Evolutionary conservation across 192 early-diverging fungal species (phyloP), one percentile per base, ranked within the genome.

Genomic region (Podila epigama): DNA sequence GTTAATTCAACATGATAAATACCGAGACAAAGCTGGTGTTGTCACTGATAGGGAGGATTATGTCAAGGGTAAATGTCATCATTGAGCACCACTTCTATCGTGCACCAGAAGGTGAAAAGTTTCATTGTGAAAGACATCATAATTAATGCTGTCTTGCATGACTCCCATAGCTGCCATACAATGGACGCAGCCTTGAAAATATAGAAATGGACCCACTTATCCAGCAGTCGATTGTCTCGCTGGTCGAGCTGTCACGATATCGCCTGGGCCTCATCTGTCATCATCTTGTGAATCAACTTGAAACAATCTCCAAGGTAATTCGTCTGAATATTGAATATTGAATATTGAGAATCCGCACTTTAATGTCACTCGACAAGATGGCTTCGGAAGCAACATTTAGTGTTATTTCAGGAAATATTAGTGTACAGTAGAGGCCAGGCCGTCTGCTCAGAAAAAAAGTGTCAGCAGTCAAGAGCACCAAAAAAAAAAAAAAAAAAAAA

Each of bases 161-260:
- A 28, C 8, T 15, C 31, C n/a, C 22, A n/a, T 75, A 77, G 73
- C 66, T 77, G 13, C 73, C 73, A 9, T 68, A 64, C 25, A 77
- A 77, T 60, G 73, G 73, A 20, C 66, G 66, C 6, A 20, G 66
- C 12, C 60, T 77, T 20, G 73, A 77, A 48, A 77, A 61, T 56
- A 77, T 96, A 54, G 89, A 94, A 51, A 56, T 80, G 48, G 94
- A 95, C 84, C 88, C 91, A 27, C 84, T 93, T 56, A 88, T 96
- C 69, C 86, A 88, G 67, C 91, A 93, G 79, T 92, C 87, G 75
- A 89, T 95, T 58, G 79, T 82, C 62, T 86, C 93, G 18, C 61
- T 96, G 44, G 81, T 95, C 51, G 89, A 93, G 61, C 82, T 94
- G 29, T 92, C 94, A 25, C 90, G 88, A 57, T 92, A 85, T 85